These are phyloP conservation scores for Nowakowskiella sp. DNA, from an alignment of 192 early-diverging fungal genomes.

Conservation along the genomic window DNA sequence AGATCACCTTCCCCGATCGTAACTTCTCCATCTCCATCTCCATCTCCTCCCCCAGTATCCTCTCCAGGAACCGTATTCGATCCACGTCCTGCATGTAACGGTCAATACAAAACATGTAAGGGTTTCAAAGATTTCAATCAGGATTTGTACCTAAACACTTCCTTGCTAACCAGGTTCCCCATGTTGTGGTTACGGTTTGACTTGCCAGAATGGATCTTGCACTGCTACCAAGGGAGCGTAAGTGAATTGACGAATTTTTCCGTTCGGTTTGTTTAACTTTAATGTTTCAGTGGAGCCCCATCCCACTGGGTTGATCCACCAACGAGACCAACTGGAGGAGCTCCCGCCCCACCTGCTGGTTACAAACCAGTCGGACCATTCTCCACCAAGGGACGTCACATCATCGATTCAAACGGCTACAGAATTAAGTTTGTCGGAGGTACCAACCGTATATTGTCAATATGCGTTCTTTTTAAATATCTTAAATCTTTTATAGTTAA, in stretches of 20 bases:
- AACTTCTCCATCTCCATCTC: neutral
- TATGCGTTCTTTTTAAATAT: too few relatives aligned
- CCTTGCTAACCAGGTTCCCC: neutral
- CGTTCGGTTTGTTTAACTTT: neutral
- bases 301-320: neutral
- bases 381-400: constrained; percentile 7
- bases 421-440: constrained; percentile 13
- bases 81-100: neutral
- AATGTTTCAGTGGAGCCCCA: neutral
- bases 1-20: neutral
- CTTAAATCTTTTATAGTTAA: too few relatives aligned
- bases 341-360: neutral
- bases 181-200: neutral
- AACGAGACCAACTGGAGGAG: neutral
- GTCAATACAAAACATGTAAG: neutral
- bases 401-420: constrained; percentile 14
- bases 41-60: neutral
- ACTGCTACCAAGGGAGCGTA: neutral
- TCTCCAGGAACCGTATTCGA: neutral
- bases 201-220: neutral
- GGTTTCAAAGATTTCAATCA: neutral
- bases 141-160: neutral
- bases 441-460: too few relatives aligned
- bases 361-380: neutral
- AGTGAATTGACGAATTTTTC: neutral